Evolutionary conservation across 331 rosid genomes (phyloP).

Genomic region (Acacia concinna): DNA sequence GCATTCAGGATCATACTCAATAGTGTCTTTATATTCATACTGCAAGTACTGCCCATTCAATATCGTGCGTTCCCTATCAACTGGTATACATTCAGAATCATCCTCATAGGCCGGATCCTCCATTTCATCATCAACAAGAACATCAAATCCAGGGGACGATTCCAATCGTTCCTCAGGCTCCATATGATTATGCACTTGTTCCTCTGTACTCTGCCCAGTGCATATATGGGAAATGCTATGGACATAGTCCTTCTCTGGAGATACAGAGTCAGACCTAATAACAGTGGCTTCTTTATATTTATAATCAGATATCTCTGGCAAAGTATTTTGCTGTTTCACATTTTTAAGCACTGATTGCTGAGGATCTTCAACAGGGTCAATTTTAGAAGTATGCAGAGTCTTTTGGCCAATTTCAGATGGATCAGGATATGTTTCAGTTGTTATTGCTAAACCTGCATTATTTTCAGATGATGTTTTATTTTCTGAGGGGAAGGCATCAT

Average conservation of each 20-base stretch:
- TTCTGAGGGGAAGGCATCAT: slow-evolving; percentile 40
- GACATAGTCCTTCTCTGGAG: slow-evolving; percentile 41
- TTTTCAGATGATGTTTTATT: slow-evolving; percentile 43
- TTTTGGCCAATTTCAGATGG: slow-evolving; percentile 40
- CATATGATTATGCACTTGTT: slow-evolving; percentile 43
- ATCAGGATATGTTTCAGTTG: slow-evolving; percentile 28
- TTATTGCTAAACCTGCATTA: slow-evolving; percentile 37
- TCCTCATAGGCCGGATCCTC: slow-evolving; percentile 48
- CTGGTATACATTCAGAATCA: slow-evolving; percentile 51
- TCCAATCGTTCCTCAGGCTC: slow-evolving; percentile 71
- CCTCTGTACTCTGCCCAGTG: slow-evolving; percentile 57
- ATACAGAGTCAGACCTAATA: slow-evolving; percentile 37
- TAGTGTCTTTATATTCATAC: slow-evolving; percentile 45
- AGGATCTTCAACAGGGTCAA: slow-evolving; percentile 39
- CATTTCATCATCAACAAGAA: slow-evolving; percentile 64
- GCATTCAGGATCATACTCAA: slow-evolving; percentile 45
- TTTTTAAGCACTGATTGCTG: slow-evolving; percentile 31
- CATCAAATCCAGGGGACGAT: slow-evolving; percentile 90
- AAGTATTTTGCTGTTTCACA: slow-evolving; percentile 35
- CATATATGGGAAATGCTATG: slow-evolving; percentile 37
- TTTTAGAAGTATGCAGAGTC: slow-evolving; percentile 29
- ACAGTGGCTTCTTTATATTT: slow-evolving; percentile 50
- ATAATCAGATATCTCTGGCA: slow-evolving; percentile 31
- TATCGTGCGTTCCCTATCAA: slow-evolving; percentile 46
- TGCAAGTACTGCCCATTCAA: slow-evolving; percentile 42